Percentiles rank a stretch among this genome's conserved stretches.
These are phyloP conservation scores for Hirsutella minnesotensis DNA, from an alignment of 2,329 filamentous ascomycete genomes.

Conservation along the genomic window DNA sequence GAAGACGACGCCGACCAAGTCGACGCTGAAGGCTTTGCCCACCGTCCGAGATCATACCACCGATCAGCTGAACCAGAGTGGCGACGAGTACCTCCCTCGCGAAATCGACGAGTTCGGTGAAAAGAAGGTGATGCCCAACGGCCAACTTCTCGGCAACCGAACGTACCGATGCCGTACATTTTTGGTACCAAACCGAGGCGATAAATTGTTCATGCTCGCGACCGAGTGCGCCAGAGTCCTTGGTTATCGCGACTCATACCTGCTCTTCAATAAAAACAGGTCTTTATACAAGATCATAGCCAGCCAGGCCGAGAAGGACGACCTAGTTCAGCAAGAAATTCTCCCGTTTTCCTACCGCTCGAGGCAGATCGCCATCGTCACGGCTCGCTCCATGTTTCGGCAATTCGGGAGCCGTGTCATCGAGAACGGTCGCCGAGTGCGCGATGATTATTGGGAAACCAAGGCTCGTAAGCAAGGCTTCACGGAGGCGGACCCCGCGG, in stretches of 20 bases:
- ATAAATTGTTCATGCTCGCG: constrained; percentile 96
- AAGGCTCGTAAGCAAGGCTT: constrained; percentile 97
- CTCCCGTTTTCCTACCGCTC: constrained; percentile 95
- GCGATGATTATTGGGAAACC: constrained; percentile 97
- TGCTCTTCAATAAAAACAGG: constrained; percentile 96
- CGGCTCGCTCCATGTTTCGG: constrained; percentile 94
- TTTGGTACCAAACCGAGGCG: constrained; percentile 76
- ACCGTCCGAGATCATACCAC: constrained; percentile 96
- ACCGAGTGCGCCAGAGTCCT: constrained; percentile 93
- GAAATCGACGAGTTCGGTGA: constrained; percentile 90
- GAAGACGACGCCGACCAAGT: constrained; percentile 71
- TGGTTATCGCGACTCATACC: constrained; percentile 92
- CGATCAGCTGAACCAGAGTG: constrained; percentile 78
- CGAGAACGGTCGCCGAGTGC: constrained; percentile 75
- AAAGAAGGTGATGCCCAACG: constrained; percentile 79
- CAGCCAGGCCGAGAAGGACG: constrained; percentile 90
- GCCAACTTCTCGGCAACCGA: constrained; percentile 68
- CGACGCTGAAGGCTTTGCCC: constrained; percentile 82
- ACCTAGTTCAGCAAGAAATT: constrained; percentile 88
- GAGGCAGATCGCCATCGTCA: constrained; percentile 97
- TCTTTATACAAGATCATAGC: constrained; percentile 97
- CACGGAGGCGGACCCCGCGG: constrained; percentile 89
- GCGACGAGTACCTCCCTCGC: constrained; percentile 89
- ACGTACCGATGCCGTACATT: constrained; percentile 93
- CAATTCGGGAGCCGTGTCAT: constrained; percentile 96